Evolutionary conservation across 2,329 filamentous ascomycete species (phyloP).

Genomic region (Calcarisporium arbuscula): DNA sequence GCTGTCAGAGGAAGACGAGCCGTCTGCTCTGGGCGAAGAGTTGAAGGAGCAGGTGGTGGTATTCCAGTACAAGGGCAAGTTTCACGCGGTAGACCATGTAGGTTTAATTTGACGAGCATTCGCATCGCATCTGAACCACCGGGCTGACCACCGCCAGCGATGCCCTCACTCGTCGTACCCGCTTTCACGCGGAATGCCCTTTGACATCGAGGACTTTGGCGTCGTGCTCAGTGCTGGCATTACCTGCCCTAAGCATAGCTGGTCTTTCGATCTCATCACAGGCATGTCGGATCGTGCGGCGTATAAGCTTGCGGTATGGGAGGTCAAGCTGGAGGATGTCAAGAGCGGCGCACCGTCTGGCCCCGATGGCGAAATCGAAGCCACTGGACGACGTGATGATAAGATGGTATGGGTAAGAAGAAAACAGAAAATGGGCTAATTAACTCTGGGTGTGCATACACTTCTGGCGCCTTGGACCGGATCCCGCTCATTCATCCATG

Average conservation of each 20-base stretch:
- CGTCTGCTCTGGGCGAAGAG: conserved; percentile 22
- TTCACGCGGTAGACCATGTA: conserved; percentile 66
- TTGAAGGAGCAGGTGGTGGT: conserved; percentile 58
- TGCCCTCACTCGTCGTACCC: conserved; percentile 65
- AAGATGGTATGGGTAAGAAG: conserved; percentile 38
- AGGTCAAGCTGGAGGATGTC: conserved; percentile 46
- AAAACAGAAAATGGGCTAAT: too few relatives aligned
- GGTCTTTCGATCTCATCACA: conserved; percentile 64
- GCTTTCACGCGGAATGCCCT: conserved; percentile 54
- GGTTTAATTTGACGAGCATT: conserved; percentile 23
- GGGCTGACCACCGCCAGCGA: conserved; percentile 34
- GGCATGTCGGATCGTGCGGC: conserved; percentile 55
- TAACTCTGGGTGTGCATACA: too few relatives aligned
- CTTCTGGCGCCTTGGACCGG: too few relatives aligned
- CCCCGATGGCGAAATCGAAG: not conserved
- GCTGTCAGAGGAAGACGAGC: conserved; percentile 24
- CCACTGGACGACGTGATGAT: conserved; percentile 5
- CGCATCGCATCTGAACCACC: conserved; percentile 2
- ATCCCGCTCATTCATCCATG: too few relatives aligned
- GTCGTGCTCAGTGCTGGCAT: conserved; percentile 55
- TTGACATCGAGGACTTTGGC: conserved; percentile 70
- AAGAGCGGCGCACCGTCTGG: not conserved
- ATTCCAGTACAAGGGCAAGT: conserved; percentile 55
- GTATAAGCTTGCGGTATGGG: conserved; percentile 59
- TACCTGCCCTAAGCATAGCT: conserved; percentile 62